A percentile compares a stretch with the other conserved stretches of the same genome.
phyloP scores from a whole-genome alignment of 2,329 filamentous ascomycete genomes.

The Colletotrichum gigasporum region DNA sequence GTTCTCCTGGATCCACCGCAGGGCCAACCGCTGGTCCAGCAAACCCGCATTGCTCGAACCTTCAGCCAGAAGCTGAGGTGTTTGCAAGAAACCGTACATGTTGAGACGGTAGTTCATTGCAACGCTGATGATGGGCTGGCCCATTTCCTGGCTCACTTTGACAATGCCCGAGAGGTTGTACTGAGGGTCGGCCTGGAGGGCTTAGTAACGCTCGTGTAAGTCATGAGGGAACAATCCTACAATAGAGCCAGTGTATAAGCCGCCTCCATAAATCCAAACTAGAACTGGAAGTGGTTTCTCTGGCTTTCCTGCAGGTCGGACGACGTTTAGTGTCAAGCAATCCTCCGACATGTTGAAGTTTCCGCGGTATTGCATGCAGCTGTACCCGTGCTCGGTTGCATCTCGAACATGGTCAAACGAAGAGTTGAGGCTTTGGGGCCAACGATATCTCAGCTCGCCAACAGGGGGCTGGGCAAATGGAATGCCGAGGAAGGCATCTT shows the following conservation, averaged over 20 bases:
- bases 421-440: conserved; percentile 47
- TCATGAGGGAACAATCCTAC: background rate
- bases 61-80: conserved; percentile 51
- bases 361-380: conserved; percentile 56
- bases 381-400: conserved; percentile 53
- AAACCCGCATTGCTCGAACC: conserved; percentile 59
- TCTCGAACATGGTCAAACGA: conserved; percentile 49
- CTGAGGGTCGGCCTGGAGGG: conserved; percentile 59
- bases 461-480: conserved; percentile 47
- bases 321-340: conserved; percentile 54
- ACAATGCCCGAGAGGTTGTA: conserved; percentile 74
- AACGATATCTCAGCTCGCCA: conserved; percentile 46
- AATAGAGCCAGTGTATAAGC: conserved; percentile 59
- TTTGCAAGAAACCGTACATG: conserved; percentile 63
- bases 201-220: conserved; percentile 21
- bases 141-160: conserved; percentile 58
- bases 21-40: conserved; percentile 57
- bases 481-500: conserved; percentile 50
- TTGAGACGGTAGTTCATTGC: conserved; percentile 63
- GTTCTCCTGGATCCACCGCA: conserved; percentile 63
- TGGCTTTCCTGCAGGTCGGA: conserved; percentile 47
- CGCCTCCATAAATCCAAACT: conserved; percentile 69
- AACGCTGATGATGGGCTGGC: conserved; percentile 62
- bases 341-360: conserved; percentile 57
- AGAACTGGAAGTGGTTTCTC: conserved; percentile 49